These are phyloP conservation scores for Debaryomyces castellii DNA, from an alignment of 805 yeast genomes.

Conservation along the genomic window DNA sequence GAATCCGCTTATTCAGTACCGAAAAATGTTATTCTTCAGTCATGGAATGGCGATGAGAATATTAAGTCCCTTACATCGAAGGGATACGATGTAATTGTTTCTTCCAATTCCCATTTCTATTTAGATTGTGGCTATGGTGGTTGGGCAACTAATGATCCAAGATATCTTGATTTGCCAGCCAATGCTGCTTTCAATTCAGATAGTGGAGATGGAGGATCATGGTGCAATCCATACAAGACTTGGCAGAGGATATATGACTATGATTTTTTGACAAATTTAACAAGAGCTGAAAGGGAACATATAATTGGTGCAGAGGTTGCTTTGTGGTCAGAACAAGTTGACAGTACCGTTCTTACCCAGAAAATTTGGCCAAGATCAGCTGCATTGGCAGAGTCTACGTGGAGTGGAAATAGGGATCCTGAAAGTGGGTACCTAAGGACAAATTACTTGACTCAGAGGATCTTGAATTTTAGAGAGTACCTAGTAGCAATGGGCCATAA, in stretches of 20 bases:
- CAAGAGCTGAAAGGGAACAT: slow-evolving; percentile 24
- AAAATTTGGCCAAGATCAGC: slow-evolving; percentile 43
- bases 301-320: slow-evolving; percentile 41
- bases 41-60: slow-evolving; percentile 26
- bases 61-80: slow-evolving; percentile 26
- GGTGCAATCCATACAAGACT: slow-evolving; percentile 45
- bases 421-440: slow-evolving; percentile 26
- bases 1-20: slow-evolving; percentile 27
- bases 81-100: slow-evolving; percentile 41
- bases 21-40: slow-evolving; percentile 32
- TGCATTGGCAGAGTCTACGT: slow-evolving; percentile 39
- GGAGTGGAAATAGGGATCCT: slow-evolving; percentile 40
- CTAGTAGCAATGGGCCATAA: slow-evolving; percentile 32
- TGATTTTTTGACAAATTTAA: slow-evolving; percentile 31
- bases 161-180: slow-evolving; percentile 24
- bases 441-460: slow-evolving; percentile 29
- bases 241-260: slow-evolving; percentile 42
- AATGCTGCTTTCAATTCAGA: slow-evolving; percentile 23
- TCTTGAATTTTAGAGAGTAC: slow-evolving; percentile 39
- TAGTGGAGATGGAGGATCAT: slow-evolving; percentile 32
- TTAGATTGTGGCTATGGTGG: slow-evolving; percentile 44
- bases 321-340: slow-evolving; percentile 40
- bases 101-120: slow-evolving; percentile 30
- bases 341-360: slow-evolving; percentile 24
- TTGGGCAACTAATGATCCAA: slow-evolving; percentile 33